Percentiles rank a stretch among this genome's conserved stretches.
Evolutionary conservation across 2,329 filamentous ascomycete species (phyloP).

Genomic region (Botryotinia convoluta): DNA sequence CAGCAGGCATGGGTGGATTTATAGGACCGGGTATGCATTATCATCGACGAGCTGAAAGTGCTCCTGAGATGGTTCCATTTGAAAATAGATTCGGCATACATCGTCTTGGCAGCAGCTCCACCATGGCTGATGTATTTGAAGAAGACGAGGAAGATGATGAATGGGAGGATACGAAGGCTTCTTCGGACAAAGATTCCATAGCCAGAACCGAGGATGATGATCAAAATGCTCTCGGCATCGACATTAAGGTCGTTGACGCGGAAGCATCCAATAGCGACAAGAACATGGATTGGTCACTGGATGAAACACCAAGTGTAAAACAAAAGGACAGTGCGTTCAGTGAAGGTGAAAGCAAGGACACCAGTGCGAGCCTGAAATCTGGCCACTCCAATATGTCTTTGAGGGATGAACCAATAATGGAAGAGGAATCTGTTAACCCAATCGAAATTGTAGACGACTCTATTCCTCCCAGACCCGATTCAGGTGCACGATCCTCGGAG

Average conservation of each 20-base stretch:
- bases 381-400: slow-evolving; percentile 51
- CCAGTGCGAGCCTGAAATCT: slow-evolving; percentile 43
- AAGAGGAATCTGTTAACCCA: slow-evolving; percentile 43
- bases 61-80: slow-evolving; percentile 61
- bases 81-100: slow-evolving; percentile 62
- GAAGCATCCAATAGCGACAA: slow-evolving; percentile 42
- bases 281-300: slow-evolving; percentile 43
- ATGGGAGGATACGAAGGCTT: slow-evolving; percentile 39
- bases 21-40: slow-evolving; percentile 69
- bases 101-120: slow-evolving; percentile 63
- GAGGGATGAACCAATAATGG: slow-evolving; percentile 51
- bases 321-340: slow-evolving; percentile 49
- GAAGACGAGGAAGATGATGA: slow-evolving; percentile 68
- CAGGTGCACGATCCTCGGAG: slow-evolving; percentile 39
- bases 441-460: slow-evolving; percentile 43
- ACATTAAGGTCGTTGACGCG: slow-evolving; percentile 47
- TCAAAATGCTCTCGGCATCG: slow-evolving; percentile 41
- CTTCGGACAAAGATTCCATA: slow-evolving; percentile 38
- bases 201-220: slow-evolving; percentile 40
- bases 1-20: slow-evolving; percentile 67
- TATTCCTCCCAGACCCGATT: slow-evolving; percentile 39
- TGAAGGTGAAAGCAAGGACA: slow-evolving; percentile 41
- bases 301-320: slow-evolving; percentile 40
- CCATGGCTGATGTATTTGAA: slow-evolving; percentile 85
- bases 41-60: slow-evolving; percentile 75